These are phyloP conservation scores for Diaporthe caulivora DNA, from an alignment of 2,329 filamentous ascomycete genomes.

Conservation along the genomic window DNA sequence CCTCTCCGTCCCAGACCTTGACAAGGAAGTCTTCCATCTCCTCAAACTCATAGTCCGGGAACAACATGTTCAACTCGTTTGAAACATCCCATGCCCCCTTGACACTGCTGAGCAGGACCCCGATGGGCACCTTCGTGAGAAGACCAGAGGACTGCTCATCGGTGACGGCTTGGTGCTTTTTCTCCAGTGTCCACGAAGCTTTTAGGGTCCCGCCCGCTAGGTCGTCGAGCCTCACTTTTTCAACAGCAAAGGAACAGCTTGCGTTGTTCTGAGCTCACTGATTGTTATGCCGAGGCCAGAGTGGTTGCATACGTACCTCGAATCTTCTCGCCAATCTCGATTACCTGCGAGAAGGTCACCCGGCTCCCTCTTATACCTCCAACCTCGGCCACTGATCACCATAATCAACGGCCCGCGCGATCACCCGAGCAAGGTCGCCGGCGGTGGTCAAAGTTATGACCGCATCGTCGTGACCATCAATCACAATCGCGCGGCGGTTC, in stretches of 20 bases:
- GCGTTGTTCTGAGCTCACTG: slow-evolving; percentile 30
- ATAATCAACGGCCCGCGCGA: slow-evolving; percentile 57
- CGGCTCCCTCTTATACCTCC: slow-evolving; percentile 56
- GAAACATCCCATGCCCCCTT: slow-evolving; percentile 58
- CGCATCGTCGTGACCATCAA: slow-evolving; percentile 57
- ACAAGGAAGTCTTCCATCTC: slow-evolving; percentile 56
- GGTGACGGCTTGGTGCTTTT: slow-evolving; percentile 49
- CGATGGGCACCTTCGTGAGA: slow-evolving; percentile 53
- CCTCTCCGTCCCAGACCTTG: slow-evolving; percentile 49
- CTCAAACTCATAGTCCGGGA: slow-evolving; percentile 58
- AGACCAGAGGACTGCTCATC: slow-evolving; percentile 50
- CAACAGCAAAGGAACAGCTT: slow-evolving; percentile 54
- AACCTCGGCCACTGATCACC: slow-evolving; percentile 54
- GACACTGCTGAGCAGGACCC: slow-evolving; percentile 55
- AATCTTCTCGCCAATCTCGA: slow-evolving; percentile 51
- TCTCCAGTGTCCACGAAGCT: slow-evolving; percentile 55
- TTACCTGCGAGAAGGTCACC: slow-evolving; percentile 51
- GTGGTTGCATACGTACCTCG: slow-evolving; percentile 30
- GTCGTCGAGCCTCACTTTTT: slow-evolving; percentile 60
- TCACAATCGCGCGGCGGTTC: slow-evolving; percentile 55
- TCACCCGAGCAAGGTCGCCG: slow-evolving; percentile 54
- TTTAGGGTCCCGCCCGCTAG: slow-evolving; percentile 57
- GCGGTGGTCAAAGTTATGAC: slow-evolving; percentile 58
- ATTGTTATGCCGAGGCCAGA: background rate
- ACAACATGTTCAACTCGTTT: slow-evolving; percentile 57